phyloP scores from a whole-genome alignment of 192 early-diverging fungal genomes.

The Mycoemilia scoparia region DNA sequence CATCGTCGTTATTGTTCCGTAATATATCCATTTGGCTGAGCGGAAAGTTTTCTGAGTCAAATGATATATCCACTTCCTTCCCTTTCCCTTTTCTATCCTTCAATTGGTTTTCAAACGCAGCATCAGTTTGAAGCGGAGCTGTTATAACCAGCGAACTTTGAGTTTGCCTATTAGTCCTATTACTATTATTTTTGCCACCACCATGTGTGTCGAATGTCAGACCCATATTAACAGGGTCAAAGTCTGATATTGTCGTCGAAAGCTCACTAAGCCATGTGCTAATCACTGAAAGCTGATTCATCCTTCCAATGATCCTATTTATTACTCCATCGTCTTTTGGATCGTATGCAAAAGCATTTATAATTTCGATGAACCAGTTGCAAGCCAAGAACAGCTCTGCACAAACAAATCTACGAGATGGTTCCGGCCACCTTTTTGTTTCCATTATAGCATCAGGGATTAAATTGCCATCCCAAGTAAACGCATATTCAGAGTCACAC shows the following conservation, averaged over 20 bases:
- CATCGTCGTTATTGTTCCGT: too few species aligned
- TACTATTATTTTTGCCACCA: background rate
- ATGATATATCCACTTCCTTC: too few species aligned
- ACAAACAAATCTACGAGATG: constrained; percentile 13
- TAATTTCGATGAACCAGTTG: constrained; percentile 46
- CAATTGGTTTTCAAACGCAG: constrained; percentile 2
- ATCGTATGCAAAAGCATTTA: constrained; percentile 44
- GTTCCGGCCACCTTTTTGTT: constrained; percentile 5
- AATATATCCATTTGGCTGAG: too few species aligned
- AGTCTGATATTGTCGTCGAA: constrained; percentile 6
- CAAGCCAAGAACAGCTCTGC: constrained; percentile 13
- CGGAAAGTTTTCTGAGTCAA: too few species aligned
- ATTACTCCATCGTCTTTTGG: constrained; percentile 6
- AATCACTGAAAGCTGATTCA: constrained; percentile 15
- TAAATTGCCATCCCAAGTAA: background rate
- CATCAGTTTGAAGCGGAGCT: background rate
- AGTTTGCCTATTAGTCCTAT: background rate
- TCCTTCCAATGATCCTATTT: constrained; percentile 11
- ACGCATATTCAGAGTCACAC: background rate
- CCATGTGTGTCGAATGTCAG: constrained; percentile 9
- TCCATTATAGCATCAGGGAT: constrained; percentile 5
- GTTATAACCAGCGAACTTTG: constrained; percentile 2
- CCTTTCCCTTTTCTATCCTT: too few species aligned
- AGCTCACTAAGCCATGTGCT: constrained; percentile 10
- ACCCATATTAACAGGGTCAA: constrained; percentile 11